Conservation (phyloP, 2,329 filamentous ascomycete species). For the Pseudopithomyces chartarum region DNA sequence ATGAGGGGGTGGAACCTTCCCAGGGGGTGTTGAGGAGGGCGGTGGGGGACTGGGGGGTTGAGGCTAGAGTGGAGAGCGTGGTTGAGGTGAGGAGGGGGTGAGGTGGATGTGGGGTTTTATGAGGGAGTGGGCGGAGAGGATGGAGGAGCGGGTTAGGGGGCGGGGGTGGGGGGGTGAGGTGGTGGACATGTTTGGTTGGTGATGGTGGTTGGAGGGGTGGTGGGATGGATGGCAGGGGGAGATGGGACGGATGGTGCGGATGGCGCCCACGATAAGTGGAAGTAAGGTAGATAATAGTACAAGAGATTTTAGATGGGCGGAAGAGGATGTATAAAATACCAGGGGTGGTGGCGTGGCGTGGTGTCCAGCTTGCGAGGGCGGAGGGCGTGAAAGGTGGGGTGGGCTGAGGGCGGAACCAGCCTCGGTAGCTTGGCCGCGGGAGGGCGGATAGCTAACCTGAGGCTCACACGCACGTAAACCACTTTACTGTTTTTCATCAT, state of each 20-base stretch:
- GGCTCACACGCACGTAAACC: background rate
- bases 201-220: background rate
- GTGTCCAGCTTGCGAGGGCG: background rate
- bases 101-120: conserved; percentile 78
- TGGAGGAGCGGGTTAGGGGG: conserved; percentile 73
- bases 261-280: no score
- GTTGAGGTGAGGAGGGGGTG: conserved; percentile 83
- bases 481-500: no score
- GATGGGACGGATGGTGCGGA: no score
- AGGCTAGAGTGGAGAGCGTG: conserved; percentile 76
- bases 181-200: background rate
- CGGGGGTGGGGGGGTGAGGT: conserved; percentile 43
- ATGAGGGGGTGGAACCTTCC: conserved; percentile 62
- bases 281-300: no score
- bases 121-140: conserved; percentile 71
- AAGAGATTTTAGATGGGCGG: no score
- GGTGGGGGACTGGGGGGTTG: conserved; percentile 64
- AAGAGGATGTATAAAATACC: no score
- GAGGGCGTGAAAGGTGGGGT: no score
- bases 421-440: background rate
- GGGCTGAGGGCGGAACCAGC: no score
- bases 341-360: background rate
- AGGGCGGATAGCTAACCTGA: background rate
- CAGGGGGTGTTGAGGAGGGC: conserved; percentile 63
- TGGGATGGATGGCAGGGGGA: background rate